Percentiles rank a stretch among this genome's conserved stretches.
Evolutionary conservation across 225 moss, liverwort and hornwort genomes (phyloP).

Genomic region (Rhytidiadelphus loreus): DNA sequence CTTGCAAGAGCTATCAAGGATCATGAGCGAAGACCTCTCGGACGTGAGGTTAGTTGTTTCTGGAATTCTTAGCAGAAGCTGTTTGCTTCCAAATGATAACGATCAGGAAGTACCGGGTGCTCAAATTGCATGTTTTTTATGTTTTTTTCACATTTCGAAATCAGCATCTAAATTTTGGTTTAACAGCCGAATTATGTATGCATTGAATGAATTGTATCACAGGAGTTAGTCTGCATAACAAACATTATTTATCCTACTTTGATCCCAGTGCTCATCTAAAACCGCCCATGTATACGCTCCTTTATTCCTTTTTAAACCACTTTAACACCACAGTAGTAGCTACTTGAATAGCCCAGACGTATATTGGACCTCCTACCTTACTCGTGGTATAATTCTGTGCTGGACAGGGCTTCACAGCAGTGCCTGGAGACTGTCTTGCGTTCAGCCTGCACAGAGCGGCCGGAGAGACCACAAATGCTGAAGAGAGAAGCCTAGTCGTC

Average conservation of each 20-base stretch:
- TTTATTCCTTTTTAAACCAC: background rate
- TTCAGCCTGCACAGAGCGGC: conserved; percentile 66
- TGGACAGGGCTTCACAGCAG: conserved; percentile 66
- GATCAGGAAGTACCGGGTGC: background rate
- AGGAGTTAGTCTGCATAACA: background rate
- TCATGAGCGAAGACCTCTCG: conserved; percentile 68
- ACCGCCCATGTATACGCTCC: background rate
- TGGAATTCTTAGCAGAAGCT: background rate
- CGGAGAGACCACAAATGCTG: conserved; percentile 34
- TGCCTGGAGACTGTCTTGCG: conserved; percentile 76
- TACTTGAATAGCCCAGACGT: background rate
- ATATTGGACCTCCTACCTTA: background rate
- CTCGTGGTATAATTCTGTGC: background rate
- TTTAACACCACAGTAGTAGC: background rate
- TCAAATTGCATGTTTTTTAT: background rate
- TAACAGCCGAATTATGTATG: background rate
- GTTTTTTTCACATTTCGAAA: background rate
- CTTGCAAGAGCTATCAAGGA: conserved; percentile 78
- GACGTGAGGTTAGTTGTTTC: conserved; percentile 40
- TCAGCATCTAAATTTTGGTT: background rate
- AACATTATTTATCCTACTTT: background rate
- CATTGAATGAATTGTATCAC: background rate
- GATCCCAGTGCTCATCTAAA: background rate
- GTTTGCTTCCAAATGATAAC: background rate
- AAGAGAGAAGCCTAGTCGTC: conserved; percentile 27